Evolutionary conservation across 2,329 filamentous ascomycete genomes (phyloP).

Genomic region (Fusarium falciforme): DNA sequence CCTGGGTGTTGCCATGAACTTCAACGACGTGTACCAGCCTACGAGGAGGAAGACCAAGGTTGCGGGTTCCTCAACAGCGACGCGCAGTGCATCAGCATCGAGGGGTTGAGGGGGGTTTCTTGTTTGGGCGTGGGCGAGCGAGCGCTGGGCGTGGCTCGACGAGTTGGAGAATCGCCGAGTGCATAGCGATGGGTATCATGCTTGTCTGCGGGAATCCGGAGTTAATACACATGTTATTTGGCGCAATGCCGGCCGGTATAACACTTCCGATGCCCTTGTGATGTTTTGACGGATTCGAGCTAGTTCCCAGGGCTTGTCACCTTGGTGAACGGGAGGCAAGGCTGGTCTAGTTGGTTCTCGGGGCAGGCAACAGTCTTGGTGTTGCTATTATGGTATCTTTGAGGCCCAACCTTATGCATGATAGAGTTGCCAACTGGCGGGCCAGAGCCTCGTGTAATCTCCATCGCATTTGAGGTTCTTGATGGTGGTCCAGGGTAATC

Average conservation of each 20-base stretch:
- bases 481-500: background rate
- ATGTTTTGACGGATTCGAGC: background rate
- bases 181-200: slow-evolving; percentile 10
- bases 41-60: slow-evolving; percentile 71
- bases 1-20: slow-evolving; percentile 97
- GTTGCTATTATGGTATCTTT: background rate
- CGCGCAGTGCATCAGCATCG: slow-evolving; percentile 36
- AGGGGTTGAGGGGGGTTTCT: slow-evolving; percentile 38
- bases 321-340: background rate
- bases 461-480: background rate
- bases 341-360: background rate
- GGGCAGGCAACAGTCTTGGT: background rate
- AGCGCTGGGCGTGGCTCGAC: slow-evolving; percentile 12
- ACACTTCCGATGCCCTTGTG: background rate
- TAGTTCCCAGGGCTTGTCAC: background rate
- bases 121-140: background rate
- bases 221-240: slow-evolving; percentile 7
- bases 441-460: background rate
- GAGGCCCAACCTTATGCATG: background rate
- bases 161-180: background rate
- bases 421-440: background rate
- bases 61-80: slow-evolving; percentile 33
- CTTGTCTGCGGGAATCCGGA: slow-evolving; percentile 6
- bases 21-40: slow-evolving; percentile 95
- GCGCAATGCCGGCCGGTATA: background rate